Conservation (phyloP, 371 early-diverging fungal species). For the Cokeromyces recurvatus region DNA sequence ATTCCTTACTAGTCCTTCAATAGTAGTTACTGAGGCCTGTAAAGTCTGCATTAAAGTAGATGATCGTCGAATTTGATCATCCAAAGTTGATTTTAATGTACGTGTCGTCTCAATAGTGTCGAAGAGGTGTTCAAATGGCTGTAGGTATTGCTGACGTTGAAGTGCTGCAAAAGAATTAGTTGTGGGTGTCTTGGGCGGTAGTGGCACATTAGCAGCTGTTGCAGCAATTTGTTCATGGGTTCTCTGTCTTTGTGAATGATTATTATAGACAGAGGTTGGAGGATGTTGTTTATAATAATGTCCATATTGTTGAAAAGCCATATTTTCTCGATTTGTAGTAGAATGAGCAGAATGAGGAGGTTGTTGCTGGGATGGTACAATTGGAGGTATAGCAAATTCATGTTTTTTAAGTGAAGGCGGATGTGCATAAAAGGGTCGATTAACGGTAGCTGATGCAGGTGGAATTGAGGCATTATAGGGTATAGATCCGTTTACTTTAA, state of each 20-base stretch:
- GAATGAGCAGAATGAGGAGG: slow-evolving; percentile 29
- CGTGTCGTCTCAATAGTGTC: slow-evolving; percentile 60
- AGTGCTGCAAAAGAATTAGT: slow-evolving; percentile 28
- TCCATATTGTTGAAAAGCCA: slow-evolving; percentile 13
- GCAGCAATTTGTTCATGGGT: slow-evolving; percentile 12
- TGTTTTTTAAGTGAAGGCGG: slow-evolving; percentile 23
- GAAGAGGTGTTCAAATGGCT: slow-evolving; percentile 57
- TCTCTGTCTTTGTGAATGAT: too few species aligned
- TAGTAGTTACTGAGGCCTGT: slow-evolving; percentile 67
- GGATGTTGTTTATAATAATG: neutral
- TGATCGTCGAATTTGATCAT: slow-evolving; percentile 75
- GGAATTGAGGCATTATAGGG: too few species aligned
- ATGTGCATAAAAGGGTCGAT: slow-evolving; percentile 21
- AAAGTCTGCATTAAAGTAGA: slow-evolving; percentile 72
- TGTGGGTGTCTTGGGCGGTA: slow-evolving; percentile 30
- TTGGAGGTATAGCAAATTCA: slow-evolving; percentile 48
- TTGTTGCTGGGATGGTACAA: slow-evolving; percentile 48
- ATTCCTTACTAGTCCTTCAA: slow-evolving; percentile 71
- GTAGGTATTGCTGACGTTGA: slow-evolving; percentile 46
- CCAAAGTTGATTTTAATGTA: slow-evolving; percentile 59
- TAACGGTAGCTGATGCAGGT: slow-evolving; percentile 16
- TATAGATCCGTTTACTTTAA: too few species aligned
- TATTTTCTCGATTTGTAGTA: slow-evolving; percentile 7
- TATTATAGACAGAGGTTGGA: neutral
- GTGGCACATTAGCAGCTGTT: slow-evolving; percentile 14